Evolutionary conservation across 2,329 filamentous ascomycete species (phyloP).

Genomic region (Curvularia lunata): DNA sequence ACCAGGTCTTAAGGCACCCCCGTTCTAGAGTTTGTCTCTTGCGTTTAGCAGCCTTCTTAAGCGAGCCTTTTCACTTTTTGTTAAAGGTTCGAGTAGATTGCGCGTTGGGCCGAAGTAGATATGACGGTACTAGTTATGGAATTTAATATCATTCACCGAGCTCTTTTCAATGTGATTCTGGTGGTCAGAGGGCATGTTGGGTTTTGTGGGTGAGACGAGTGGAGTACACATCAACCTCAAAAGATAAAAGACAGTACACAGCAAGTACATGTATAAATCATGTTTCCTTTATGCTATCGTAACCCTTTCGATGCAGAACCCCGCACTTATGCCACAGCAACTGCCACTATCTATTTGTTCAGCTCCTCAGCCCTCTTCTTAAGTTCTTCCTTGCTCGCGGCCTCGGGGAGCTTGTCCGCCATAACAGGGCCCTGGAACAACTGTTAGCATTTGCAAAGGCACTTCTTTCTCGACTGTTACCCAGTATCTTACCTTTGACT

Average conservation of each 20-base stretch:
- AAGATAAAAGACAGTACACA: not conserved
- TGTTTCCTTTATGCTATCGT: not conserved
- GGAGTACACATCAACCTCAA: not conserved
- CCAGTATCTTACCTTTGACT: slow-evolving; percentile 45
- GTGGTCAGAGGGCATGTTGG: not conserved
- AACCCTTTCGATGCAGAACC: not conserved
- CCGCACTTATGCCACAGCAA: not conserved
- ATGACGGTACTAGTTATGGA: too few species aligned
- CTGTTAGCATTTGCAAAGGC: slow-evolving; percentile 10
- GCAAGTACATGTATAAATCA: not conserved
- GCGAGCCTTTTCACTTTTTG: not conserved
- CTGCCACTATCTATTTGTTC: slow-evolving; percentile 52
- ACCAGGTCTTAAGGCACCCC: not conserved
- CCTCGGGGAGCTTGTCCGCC: slow-evolving; percentile 53
- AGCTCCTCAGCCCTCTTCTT: slow-evolving; percentile 58
- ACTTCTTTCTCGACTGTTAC: too few species aligned
- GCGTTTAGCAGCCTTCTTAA: not conserved
- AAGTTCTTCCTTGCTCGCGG: slow-evolving; percentile 57
- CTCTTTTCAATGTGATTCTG: not conserved
- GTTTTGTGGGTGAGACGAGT: too few species aligned
- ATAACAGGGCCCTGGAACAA: slow-evolving; percentile 52
- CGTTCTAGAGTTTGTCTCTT: not conserved
- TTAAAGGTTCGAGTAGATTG: too few species aligned
- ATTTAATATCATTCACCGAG: too few species aligned
- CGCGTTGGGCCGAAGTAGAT: too few species aligned